These are phyloP conservation scores for Bipolaris bicolor DNA, from an alignment of 2,329 filamentous ascomycete species.

Conservation along the genomic window DNA sequence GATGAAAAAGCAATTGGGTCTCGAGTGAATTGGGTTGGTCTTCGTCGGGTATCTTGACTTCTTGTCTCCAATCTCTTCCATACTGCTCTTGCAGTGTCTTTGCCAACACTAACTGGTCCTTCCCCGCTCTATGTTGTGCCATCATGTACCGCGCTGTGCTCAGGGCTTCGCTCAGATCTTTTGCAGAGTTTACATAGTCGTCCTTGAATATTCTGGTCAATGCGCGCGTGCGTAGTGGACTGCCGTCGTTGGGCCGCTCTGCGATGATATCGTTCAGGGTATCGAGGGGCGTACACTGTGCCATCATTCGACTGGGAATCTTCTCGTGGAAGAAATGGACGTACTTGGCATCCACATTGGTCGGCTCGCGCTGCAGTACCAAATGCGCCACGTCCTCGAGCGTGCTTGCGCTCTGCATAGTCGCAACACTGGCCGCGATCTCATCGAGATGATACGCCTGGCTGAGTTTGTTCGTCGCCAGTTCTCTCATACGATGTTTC, in stretches of 20 bases:
- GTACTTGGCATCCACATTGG: slow-evolving; percentile 77
- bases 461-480: slow-evolving; percentile 77
- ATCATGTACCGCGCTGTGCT: slow-evolving; percentile 60
- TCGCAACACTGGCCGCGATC: slow-evolving; percentile 80
- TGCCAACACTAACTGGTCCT: slow-evolving; percentile 60
- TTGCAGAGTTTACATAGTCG: slow-evolving; percentile 71
- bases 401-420: slow-evolving; percentile 79
- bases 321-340: slow-evolving; percentile 95
- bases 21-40: slow-evolving; percentile 78
- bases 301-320: slow-evolving; percentile 76
- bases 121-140: slow-evolving; percentile 58
- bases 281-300: slow-evolving; percentile 71
- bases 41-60: slow-evolving; percentile 62
- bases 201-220: slow-evolving; percentile 77
- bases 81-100: slow-evolving; percentile 51
- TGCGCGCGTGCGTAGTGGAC: slow-evolving; percentile 74
- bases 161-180: slow-evolving; percentile 73
- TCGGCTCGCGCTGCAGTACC: slow-evolving; percentile 72
- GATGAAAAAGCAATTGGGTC: slow-evolving; percentile 76
- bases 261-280: slow-evolving; percentile 71
- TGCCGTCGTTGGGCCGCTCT: slow-evolving; percentile 66
- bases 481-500: slow-evolving; percentile 78
- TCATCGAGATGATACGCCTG: slow-evolving; percentile 82
- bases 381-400: slow-evolving; percentile 76
- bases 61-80: slow-evolving; percentile 56